Percentiles rank a stretch among this genome's conserved stretches.
Conservation (phyloP, 768 basidiomycete genomes). For the Amanita inopinata region DNA sequence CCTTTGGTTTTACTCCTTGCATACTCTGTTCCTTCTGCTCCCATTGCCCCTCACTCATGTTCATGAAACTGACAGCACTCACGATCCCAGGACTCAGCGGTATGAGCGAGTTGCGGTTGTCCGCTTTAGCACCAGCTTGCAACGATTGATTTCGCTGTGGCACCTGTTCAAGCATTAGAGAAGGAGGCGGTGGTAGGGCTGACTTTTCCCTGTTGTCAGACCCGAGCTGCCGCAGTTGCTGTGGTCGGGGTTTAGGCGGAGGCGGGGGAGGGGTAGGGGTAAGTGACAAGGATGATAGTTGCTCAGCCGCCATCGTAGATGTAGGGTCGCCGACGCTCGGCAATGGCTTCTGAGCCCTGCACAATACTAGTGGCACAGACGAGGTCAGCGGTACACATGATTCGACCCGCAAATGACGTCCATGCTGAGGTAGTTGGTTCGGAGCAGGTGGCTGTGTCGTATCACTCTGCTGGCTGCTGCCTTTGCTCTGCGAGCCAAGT, state of each 20-base stretch:
- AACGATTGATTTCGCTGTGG: slow-evolving; percentile 1
- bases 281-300: slow-evolving; percentile 10
- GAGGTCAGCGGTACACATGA: slow-evolving; percentile 6
- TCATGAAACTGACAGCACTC: slow-evolving; percentile 48
- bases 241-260: slow-evolving; percentile 27
- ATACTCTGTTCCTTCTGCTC: slow-evolving; percentile 12
- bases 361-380: background rate
- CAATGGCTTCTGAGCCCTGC: background rate
- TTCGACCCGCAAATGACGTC: slow-evolving; percentile 5
- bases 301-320: slow-evolving; percentile 12
- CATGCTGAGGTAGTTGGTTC: slow-evolving; percentile 1
- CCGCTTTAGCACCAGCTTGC: slow-evolving; percentile 11
- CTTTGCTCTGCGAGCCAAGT: background rate
- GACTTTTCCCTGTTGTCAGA: slow-evolving; percentile 10
- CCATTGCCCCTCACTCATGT: slow-evolving; percentile 17
- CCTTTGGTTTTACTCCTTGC: slow-evolving; percentile 11
- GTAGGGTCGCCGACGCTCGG: background rate
- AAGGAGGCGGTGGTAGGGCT: slow-evolving; percentile 16
- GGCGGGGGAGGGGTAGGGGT: slow-evolving; percentile 27
- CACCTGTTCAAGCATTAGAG: slow-evolving; percentile 10
- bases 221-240: slow-evolving; percentile 15
- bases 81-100: slow-evolving; percentile 48
- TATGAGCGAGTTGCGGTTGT: slow-evolving; percentile 41
- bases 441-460: background rate
- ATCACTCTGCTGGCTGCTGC: background rate